A percentile compares a stretch with the other conserved stretches of the same genome.
phyloP scores from a whole-genome alignment of 139 green algal genomes.

The Edaphochlamys debaryana region DNA sequence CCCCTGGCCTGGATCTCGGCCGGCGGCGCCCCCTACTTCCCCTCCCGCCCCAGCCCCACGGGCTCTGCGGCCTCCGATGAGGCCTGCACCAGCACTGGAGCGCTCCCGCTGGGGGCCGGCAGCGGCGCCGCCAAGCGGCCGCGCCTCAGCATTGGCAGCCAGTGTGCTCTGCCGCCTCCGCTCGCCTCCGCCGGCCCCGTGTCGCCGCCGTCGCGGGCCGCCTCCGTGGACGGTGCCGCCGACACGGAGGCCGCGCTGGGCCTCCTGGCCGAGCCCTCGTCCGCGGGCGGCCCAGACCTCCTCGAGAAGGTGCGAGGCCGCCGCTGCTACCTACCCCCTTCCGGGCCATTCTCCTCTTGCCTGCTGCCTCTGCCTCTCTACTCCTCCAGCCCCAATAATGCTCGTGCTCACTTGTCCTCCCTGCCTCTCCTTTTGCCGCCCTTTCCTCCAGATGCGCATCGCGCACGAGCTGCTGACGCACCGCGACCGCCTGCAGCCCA shows the following conservation, averaged over 20 bases:
- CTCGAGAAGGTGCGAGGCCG: slow-evolving; percentile 22
- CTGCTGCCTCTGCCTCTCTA: too few relatives aligned
- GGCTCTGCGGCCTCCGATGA: neutral
- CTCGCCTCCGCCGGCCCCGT: too few relatives aligned
- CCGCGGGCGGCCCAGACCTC: neutral
- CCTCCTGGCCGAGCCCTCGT: slow-evolving; percentile 5
- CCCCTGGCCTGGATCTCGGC: neutral
- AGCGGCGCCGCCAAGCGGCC: neutral
- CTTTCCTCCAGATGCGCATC: slow-evolving; percentile 7
- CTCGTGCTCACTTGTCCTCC: too few relatives aligned
- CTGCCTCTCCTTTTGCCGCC: too few relatives aligned
- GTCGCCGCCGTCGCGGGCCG: too few relatives aligned
- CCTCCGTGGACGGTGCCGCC: neutral
- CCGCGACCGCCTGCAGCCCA: neutral
- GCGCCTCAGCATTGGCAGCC: too few relatives aligned
- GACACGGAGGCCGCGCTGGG: neutral
- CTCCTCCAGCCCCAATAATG: too few relatives aligned
- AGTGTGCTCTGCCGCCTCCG: too few relatives aligned
- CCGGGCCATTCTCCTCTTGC: too few relatives aligned
- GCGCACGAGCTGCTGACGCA: slow-evolving; percentile 17
- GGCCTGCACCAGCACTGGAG: neutral
- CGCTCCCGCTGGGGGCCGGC: too few relatives aligned
- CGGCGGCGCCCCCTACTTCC: neutral
- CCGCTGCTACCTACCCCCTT: too few relatives aligned
- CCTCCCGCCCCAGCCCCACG: neutral